Base-by-base conservation (phyloP, 2,329 filamentous ascomycete species). In the Aspergillus unguis region DNA sequence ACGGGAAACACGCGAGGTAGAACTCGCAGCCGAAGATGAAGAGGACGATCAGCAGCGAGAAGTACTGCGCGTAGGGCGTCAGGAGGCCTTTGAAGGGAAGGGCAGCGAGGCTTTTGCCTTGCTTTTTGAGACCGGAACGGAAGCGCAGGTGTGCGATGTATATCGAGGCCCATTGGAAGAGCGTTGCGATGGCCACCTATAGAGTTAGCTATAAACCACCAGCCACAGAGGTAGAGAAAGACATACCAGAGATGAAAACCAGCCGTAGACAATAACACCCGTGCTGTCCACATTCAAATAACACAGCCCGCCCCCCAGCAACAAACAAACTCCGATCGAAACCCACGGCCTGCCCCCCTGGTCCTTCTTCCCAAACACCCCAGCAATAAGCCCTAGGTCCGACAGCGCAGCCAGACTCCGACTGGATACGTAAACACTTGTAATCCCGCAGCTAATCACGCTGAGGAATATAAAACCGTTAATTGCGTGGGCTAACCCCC, bases 401-500 rank as follows among this genome's bases (percentile, higher is more conserved):
- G 66, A 57, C 25, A 70, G 48, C 1, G 66, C 65, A n/a, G 66
- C 66, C 23, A 71, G 49, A 50, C 65, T 65, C 11, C 67, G 62
- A 50, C 65, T 70, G 0, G 67, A 63, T 6, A 71, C 60, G 42
- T 71, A 71, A 6, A 65, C 59, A 50, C 65, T 68, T 1, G 68
- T 71, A 7, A 70, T 65, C 1, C 65, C 66, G 47, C 67, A 70
- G 51, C 63, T 66, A 26, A 70, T 64, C 6, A 71, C 68, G 5
- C 62, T 66, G 6, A 71, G 45, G 47, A 71, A 71, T 29, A 70
- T 67, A 37, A 70, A 70, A 2, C 62, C 66, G 44, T 71, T 71
- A 36, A 69, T 63, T 1, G 58, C 56, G 43, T 70, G 59, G 1
- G 68, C 65, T 5, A 70, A 53, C 41, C 64, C 62, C 31, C 56